A percentile compares a stretch with the other conserved stretches of the same genome.
Evolutionary conservation across 768 basidiomycete species (phyloP).

Genomic region (Naganishia vaughanmartiniae): DNA sequence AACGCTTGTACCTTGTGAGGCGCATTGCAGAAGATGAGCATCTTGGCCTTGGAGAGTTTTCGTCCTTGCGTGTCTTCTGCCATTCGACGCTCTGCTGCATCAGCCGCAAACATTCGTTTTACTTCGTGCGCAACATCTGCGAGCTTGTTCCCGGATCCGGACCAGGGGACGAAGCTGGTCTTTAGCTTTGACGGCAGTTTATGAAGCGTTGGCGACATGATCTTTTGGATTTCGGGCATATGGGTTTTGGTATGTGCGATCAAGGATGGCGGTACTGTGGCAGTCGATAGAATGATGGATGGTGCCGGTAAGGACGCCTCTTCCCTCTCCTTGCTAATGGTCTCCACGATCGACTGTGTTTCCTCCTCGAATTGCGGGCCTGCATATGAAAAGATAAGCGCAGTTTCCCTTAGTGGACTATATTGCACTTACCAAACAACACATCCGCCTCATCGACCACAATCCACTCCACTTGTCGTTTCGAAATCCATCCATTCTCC

Average conservation of each 20-base stretch:
- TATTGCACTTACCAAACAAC: constrained; percentile 65
- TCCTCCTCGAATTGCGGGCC: constrained; percentile 78
- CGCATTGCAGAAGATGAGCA: constrained; percentile 82
- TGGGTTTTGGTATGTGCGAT: constrained; percentile 34
- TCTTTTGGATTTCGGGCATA: constrained; percentile 43
- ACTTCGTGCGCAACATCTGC: constrained; percentile 76
- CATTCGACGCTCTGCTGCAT: constrained; percentile 37
- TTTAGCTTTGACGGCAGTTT: constrained; percentile 68
- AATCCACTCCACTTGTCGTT: constrained; percentile 79
- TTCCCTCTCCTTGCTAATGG: constrained; percentile 62
- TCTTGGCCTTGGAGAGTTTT: constrained; percentile 58
- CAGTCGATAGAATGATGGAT: constrained; percentile 76
- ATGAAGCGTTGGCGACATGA: constrained; percentile 77
- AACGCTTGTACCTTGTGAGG: constrained; percentile 66
- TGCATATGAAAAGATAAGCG: constrained; percentile 45
- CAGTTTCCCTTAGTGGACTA: neutral
- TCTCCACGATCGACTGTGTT: constrained; percentile 67
- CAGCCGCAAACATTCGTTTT: constrained; percentile 66
- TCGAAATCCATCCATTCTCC: constrained; percentile 59
- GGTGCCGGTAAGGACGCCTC: constrained; percentile 56
- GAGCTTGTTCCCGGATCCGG: constrained; percentile 69
- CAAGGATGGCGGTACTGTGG: constrained; percentile 74
- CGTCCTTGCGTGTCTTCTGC: constrained; percentile 1
- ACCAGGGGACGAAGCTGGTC: constrained; percentile 71
- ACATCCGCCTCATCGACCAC: constrained; percentile 89